Evolutionary conservation across 805 yeast genomes (phyloP).

Genomic region (Metschnikowia reukaufii): DNA sequence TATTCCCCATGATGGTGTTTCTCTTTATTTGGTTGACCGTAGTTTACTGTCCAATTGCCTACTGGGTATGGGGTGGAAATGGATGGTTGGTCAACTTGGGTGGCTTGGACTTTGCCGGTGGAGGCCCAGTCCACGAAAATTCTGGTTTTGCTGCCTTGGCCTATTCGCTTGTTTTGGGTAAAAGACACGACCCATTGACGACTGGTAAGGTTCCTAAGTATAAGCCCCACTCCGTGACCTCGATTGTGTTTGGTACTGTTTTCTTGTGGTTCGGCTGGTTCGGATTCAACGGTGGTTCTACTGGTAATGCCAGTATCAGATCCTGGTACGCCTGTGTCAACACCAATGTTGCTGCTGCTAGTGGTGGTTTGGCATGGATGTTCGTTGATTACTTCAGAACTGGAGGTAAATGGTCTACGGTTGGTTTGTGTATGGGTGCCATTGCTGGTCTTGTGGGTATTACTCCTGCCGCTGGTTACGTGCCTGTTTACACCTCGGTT

Average conservation of each 20-base stretch:
- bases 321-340: slow-evolving; percentile 92
- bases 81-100: slow-evolving; percentile 90
- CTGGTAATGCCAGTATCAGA: slow-evolving; percentile 90
- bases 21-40: slow-evolving; percentile 91
- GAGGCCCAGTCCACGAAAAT: slow-evolving; percentile 95
- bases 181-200: slow-evolving; percentile 80
- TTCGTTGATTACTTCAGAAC: slow-evolving; percentile 82
- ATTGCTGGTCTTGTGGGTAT: slow-evolving; percentile 92
- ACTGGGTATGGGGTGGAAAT: slow-evolving; percentile 94
- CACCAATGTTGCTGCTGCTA: slow-evolving; percentile 91
- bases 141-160: slow-evolving; percentile 95
- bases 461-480: slow-evolving; percentile 96
- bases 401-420: slow-evolving; percentile 88
- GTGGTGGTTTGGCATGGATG: slow-evolving; percentile 95
- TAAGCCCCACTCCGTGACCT: slow-evolving; percentile 90
- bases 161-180: slow-evolving; percentile 88
- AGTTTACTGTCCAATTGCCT: slow-evolving; percentile 94
- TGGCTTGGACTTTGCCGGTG: slow-evolving; percentile 95
- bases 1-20: slow-evolving; percentile 95
- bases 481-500: slow-evolving; percentile 67
- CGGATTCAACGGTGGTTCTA: slow-evolving; percentile 98
- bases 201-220: slow-evolving; percentile 75
- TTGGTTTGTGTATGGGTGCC: slow-evolving; percentile 92
- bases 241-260: slow-evolving; percentile 88
- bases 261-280: slow-evolving; percentile 99